Base-by-base conservation (phyloP, 176 grass and related monocot species). In the Phoenix dactylifera region DNA sequence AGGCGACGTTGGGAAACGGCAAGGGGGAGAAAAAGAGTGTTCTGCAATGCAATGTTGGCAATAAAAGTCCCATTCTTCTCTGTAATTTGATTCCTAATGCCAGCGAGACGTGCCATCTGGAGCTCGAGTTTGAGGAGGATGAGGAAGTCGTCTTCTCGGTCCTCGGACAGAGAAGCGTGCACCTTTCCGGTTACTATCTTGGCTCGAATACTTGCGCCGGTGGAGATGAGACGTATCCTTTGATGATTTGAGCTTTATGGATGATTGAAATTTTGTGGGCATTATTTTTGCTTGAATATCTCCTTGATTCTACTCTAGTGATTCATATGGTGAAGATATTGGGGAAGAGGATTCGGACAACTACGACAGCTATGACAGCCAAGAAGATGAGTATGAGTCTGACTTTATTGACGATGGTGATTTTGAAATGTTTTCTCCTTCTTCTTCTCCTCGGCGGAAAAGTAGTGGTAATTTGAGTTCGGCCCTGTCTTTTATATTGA, bases 361-460 rank as follows among this genome's bases (percentile, higher is more conserved):
- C 55, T 83, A 75, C 52, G 72, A 59, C 18, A 52, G 4, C 24
- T 55, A 59, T 28, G 72, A 58, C 7, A 60, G 52, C 48, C 76
- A 85, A 22, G 87, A 88, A 69, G 90, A 91, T 72, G 73, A 78
- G 14, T 90, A 87, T 66, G 87, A 91, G 64, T 85, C 76, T 39
- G 93, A 92, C 58, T 97, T 97, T 24, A 79, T 82, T 71, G 87
- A 98, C 76, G 83, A 87, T 52, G 91, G 80, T 0, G 81, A 88
- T 60, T 55, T 92, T 54, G 71, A 72, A 52, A 66, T 68, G 51
- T 57, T 77, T 51, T 39, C 55, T 69, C 50, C 78, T 70, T 72
- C 76, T 7, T 20, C 75, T 69, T 74, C 76, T 7, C 25, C 3
- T 57, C 69, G 51, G 49, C 70, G 64, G 9, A 88, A 93, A 80